Evolutionary conservation across 257 asterid genomes (phyloP).

Genomic region (Cinchona pubescens): DNA sequence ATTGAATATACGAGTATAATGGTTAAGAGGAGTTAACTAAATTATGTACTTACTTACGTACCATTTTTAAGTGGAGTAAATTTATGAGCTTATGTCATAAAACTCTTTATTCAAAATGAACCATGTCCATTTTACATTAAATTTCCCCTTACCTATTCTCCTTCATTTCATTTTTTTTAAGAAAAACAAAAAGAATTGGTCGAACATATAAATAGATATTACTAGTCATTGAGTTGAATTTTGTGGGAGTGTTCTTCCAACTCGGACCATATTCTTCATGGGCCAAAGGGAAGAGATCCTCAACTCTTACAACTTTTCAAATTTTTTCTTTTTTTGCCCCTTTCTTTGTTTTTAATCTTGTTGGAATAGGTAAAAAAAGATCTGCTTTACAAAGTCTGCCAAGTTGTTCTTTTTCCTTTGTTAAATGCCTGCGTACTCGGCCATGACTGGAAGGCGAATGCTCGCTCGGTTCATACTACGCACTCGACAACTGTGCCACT

Average conservation of each 20-base stretch:
- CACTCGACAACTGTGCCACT: too few relatives aligned
- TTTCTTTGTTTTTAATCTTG: background rate
- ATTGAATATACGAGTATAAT: too few relatives aligned
- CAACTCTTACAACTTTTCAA: too few relatives aligned
- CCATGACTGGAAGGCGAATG: background rate
- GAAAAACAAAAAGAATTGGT: background rate
- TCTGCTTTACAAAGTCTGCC: background rate
- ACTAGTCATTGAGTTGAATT: background rate
- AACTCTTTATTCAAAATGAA: too few relatives aligned
- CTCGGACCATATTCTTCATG: background rate
- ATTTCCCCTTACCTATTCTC: background rate
- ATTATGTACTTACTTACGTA: background rate
- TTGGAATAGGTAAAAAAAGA: background rate
- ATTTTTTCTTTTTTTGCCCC: too few relatives aligned
- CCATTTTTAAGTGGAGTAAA: too few relatives aligned
- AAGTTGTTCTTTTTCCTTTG: background rate
- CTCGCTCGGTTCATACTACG: background rate
- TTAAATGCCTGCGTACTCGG: background rate
- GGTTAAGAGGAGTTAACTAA: too few relatives aligned
- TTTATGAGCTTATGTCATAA: too few relatives aligned
- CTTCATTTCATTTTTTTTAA: background rate
- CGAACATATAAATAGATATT: background rate
- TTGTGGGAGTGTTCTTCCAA: background rate
- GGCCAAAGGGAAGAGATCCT: background rate
- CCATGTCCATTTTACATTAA: too few relatives aligned